A percentile compares a stretch with the other conserved stretches of the same genome.
Conservation (phyloP, 305 asterid genomes). For the Fraxinus ornus region DNA sequence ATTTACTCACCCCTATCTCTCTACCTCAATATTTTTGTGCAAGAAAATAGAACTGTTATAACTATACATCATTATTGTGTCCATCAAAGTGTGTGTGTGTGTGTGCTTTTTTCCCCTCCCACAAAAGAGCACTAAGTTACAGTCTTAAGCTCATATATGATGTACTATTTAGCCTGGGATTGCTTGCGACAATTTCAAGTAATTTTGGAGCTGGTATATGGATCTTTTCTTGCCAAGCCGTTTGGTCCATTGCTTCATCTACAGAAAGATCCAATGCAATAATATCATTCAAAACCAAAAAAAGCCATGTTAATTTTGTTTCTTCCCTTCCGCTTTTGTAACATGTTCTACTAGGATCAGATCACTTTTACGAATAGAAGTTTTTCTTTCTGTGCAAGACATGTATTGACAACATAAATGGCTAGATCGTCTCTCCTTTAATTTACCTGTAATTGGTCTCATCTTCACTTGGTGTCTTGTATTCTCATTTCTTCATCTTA, state of each 20-base stretch:
- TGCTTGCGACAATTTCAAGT: neutral
- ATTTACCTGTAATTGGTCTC: neutral
- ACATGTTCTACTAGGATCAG: neutral
- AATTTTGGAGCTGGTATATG: neutral
- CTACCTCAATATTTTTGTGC: neutral
- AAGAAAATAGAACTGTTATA: neutral
- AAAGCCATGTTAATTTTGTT: neutral
- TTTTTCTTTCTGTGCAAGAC: neutral
- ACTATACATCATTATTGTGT: neutral
- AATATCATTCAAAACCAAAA: neutral
- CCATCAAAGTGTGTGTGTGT: neutral
- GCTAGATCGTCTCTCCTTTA: neutral
- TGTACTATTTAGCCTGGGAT: neutral
- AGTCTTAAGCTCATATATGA: neutral
- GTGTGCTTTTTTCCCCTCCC: neutral
- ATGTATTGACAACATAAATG: neutral
- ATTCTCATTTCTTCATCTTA: neutral
- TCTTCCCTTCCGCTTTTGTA: neutral
- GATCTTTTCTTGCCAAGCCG: neutral
- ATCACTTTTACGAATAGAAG: neutral
- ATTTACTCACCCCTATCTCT: neutral
- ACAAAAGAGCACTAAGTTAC: neutral
- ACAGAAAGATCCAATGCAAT: neutral
- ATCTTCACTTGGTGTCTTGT: neutral
- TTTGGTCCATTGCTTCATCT: neutral